Evolutionary conservation across 2,329 filamentous ascomycete genomes (phyloP), one percentile per base, ranked within the genome.

Genomic region (Curvularia eragrostidis): DNA sequence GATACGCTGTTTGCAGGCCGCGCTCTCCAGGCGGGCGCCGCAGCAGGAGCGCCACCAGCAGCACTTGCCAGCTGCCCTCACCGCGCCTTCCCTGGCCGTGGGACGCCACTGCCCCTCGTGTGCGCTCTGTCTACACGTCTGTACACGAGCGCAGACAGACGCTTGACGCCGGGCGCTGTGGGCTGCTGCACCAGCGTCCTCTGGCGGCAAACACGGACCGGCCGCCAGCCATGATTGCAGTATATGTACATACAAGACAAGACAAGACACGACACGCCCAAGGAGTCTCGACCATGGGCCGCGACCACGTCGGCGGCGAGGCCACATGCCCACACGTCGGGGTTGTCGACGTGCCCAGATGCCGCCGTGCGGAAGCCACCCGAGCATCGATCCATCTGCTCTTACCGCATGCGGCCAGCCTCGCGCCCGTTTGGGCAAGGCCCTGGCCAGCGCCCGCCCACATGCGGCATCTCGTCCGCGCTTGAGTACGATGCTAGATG

Each of bases 391-490:
- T 19, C 21, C 10, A 30, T 30, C n/a, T 13, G 10, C 26, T 7
- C 58, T 61, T 49, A 55, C 54, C 44, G 38, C 19, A 48, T 52
- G 23, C 28, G 51, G 54, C 26, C 24, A 54, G 46, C 30, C 23
- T 13, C 30, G 12, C 2, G 28, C 30, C 30, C 30, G 30, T 32
- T 32, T 32, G 12, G 52, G 53, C 19, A 42, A 58, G 48, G 52
- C 43, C 13, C 15, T 19, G 19, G 15, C 43, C 19, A 43, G 50
- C 49, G 63, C 53, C 56, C 58, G 55, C 59, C 64, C 59, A 34
- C 52, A 26, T 48, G 28, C 28, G 26, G 43, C n/a, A 12, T 10
- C 43, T 30, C 6, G 43, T 30, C 24, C 43, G 43, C 43, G 26
- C 19, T 53, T 44, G 57, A 19, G 28, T 12, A 7, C 38, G 21